Conservation (phyloP, 345 rosid genomes). For the Geranium brycei region DNA sequence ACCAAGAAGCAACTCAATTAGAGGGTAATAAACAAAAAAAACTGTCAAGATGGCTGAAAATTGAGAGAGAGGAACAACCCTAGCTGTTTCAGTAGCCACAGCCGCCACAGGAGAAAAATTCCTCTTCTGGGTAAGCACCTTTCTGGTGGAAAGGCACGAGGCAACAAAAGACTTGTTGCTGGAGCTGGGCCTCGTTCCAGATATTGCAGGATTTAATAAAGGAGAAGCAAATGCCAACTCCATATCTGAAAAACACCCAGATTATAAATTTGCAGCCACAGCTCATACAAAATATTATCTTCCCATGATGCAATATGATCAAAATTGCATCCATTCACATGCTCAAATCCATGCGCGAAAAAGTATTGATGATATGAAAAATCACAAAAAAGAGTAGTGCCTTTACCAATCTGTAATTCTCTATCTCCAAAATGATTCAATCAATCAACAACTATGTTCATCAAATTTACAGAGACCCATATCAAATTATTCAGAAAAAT, state of each 20-base stretch:
- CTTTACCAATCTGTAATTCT: no score
- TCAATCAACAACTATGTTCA: no score
- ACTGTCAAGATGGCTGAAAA: neutral
- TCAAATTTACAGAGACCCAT: no score
- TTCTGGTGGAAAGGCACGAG: slow-evolving; percentile 13
- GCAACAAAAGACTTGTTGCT: slow-evolving; percentile 15
- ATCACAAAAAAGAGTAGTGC: no score
- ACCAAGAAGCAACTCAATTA: slow-evolving; percentile 6
- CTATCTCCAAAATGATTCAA: no score
- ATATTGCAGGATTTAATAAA: slow-evolving; percentile 15
- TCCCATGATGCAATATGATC: no score
- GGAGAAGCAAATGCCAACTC: slow-evolving; percentile 31
- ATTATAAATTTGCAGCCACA: neutral
- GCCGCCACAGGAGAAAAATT: slow-evolving; percentile 26
- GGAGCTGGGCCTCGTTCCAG: slow-evolving; percentile 13
- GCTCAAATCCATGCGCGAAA: neutral
- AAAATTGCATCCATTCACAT: neutral
- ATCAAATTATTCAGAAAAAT: no score
- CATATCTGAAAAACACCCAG: slow-evolving; percentile 11
- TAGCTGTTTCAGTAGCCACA: slow-evolving; percentile 22
- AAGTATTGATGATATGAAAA: no score
- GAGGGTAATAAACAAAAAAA: neutral
- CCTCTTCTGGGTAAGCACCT: slow-evolving; percentile 14
- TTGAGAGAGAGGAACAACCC: neutral
- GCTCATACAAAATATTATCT: neutral